A percentile compares a stretch with the other conserved stretches of the same genome.
Conservation (phyloP, 2,329 filamentous ascomycete genomes). For the Phaeosphaeria sp. region DNA sequence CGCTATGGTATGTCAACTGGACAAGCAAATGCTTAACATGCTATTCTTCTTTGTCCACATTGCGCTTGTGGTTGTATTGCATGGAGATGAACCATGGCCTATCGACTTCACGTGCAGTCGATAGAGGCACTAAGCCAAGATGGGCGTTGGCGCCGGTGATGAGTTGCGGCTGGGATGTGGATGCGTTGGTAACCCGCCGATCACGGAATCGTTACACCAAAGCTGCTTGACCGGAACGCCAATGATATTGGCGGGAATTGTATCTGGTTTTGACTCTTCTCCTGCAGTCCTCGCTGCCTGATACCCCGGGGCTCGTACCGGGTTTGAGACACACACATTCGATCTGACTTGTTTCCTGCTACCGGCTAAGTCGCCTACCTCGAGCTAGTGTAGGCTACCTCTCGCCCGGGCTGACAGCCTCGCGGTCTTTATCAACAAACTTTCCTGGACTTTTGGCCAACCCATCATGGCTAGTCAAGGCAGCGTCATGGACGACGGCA, state of each 20-base stretch:
- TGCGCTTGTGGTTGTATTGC: neutral
- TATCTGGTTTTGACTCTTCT: neutral
- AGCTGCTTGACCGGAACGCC: neutral
- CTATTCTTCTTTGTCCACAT: neutral
- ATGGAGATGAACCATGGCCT: neutral
- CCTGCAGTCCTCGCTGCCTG: neutral
- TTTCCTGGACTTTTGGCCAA: slow-evolving; percentile 7
- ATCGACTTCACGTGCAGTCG: neutral
- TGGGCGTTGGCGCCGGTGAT: neutral
- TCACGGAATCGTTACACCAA: neutral
- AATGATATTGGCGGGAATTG: neutral
- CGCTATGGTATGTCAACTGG: neutral
- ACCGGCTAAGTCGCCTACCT: slow-evolving; percentile 1
- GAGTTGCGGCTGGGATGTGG: no score
- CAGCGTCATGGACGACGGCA: slow-evolving; percentile 6
- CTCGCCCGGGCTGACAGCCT: neutral
- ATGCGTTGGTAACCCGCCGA: neutral
- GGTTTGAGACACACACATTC: neutral
- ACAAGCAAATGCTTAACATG: neutral
- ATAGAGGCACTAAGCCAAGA: no score
- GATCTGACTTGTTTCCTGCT: neutral
- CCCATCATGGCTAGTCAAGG: slow-evolving; percentile 24
- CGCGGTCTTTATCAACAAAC: slow-evolving; percentile 4
- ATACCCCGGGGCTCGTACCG: neutral
- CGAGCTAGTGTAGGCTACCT: slow-evolving; percentile 1